These are phyloP conservation scores for Trichoderma harzianum DNA, from an alignment of 2,329 filamentous ascomycete species.

Conservation along the genomic window DNA sequence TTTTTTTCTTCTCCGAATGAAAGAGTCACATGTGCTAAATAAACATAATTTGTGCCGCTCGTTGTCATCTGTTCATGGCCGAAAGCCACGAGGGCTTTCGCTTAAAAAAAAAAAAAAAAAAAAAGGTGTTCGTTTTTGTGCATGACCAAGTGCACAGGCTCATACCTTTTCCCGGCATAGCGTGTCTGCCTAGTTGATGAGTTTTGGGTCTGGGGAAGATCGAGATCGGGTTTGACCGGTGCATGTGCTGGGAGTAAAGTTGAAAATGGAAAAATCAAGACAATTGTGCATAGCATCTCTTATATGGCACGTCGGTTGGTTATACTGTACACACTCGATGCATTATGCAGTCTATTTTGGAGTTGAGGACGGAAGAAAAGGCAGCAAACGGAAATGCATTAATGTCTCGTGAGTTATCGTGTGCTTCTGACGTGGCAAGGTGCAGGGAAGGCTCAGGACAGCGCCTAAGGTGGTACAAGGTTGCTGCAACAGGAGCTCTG, in stretches of 20 bases:
- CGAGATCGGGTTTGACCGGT: constrained; percentile 7
- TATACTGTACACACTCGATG: neutral
- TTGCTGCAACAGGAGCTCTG: neutral
- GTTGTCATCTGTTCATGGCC: neutral
- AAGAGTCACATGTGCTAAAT: neutral
- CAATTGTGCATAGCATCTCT: neutral
- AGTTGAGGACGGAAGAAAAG: neutral
- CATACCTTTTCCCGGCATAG: constrained; percentile 9
- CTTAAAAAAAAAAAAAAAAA: neutral
- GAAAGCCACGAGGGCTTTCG: neutral
- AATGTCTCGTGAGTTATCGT: neutral
- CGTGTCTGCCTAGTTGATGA: constrained; percentile 9
- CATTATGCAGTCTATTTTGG: neutral
- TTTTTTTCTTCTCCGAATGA: neutral
- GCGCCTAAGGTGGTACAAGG: neutral
- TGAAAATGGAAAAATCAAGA: neutral
- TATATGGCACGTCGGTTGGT: neutral
- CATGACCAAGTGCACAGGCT: neutral
- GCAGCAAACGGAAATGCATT: neutral
- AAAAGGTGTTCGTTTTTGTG: neutral
- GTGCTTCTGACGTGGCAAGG: neutral
- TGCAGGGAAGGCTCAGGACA: neutral
- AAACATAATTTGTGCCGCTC: neutral
- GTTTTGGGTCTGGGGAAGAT: constrained; percentile 12
- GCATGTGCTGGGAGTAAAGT: neutral